A percentile compares a stretch with the other conserved stretches of the same genome.
Evolutionary conservation across 495 filamentous ascomycete genomes (phyloP).

Genomic region (Hyaloscypha finlandica): DNA sequence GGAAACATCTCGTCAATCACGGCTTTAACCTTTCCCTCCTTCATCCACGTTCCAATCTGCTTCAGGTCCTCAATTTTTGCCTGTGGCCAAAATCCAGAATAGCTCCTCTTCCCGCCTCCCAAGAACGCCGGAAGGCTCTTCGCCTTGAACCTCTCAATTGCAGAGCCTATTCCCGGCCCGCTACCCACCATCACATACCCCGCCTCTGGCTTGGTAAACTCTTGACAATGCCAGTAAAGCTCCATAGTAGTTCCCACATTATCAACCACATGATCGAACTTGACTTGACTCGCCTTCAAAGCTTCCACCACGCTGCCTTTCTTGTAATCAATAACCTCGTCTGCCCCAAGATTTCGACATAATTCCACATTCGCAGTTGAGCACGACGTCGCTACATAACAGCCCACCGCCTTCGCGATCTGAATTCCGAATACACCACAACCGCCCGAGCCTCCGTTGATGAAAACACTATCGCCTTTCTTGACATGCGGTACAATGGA

Average conservation of each 20-base stretch:
- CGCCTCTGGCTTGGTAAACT: conserved; percentile 54
- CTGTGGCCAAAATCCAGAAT: conserved; percentile 44
- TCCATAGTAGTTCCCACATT: conserved; percentile 54
- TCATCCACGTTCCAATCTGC: conserved; percentile 60
- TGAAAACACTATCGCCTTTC: conserved; percentile 58
- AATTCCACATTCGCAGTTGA: conserved; percentile 60
- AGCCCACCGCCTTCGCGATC: conserved; percentile 65
- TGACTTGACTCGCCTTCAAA: conserved; percentile 49
- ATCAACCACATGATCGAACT: conserved; percentile 62
- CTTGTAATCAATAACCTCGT: conserved; percentile 73
- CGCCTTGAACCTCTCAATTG: conserved; percentile 27
- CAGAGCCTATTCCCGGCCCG: background rate
- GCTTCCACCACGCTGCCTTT: conserved; percentile 47
- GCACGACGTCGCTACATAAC: conserved; percentile 62
- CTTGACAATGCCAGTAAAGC: conserved; percentile 57
- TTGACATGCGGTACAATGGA: conserved; percentile 55
- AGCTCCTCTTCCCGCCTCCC: conserved; percentile 65
- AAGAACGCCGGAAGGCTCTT: conserved; percentile 55
- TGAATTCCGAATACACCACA: conserved; percentile 64
- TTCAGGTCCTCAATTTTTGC: conserved; percentile 48
- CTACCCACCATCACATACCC: conserved; percentile 61
- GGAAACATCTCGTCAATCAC: conserved; percentile 61
- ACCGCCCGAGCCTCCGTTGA: conserved; percentile 70
- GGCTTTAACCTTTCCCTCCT: conserved; percentile 61
- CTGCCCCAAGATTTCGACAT: conserved; percentile 61